Evolutionary conservation across 2,329 filamentous ascomycete species (phyloP).

Genomic region (Zasmidium angulare): DNA sequence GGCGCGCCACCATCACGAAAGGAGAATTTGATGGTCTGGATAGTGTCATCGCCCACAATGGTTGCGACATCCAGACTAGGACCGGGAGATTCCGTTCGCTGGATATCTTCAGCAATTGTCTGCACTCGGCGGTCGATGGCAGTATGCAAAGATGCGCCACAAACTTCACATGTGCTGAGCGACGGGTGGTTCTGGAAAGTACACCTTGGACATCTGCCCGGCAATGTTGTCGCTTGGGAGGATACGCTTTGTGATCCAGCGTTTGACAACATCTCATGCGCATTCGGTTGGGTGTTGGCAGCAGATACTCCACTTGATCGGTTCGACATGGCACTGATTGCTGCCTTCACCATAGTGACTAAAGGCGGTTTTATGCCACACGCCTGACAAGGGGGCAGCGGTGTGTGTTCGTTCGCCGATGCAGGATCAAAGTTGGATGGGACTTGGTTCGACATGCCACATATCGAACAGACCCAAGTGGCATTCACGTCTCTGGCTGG

Average conservation of each 20-base stretch:
- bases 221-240: not conserved
- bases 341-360: constrained; percentile 79
- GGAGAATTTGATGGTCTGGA: constrained; percentile 83
- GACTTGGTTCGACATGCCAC: constrained; percentile 89
- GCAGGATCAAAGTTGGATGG: constrained; percentile 90
- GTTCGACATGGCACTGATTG: constrained; percentile 72
- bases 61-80: constrained; percentile 56
- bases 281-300: not conserved
- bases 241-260: not conserved
- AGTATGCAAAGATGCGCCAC: constrained; percentile 69
- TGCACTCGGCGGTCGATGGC: constrained; percentile 43
- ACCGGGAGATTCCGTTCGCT: constrained; percentile 73
- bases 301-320: constrained; percentile 36
- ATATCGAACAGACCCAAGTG: constrained; percentile 95
- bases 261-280: constrained; percentile 4
- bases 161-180: constrained; percentile 83
- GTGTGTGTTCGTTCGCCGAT: constrained; percentile 74
- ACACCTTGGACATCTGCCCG: constrained; percentile 70
- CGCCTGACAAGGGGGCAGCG: constrained; percentile 80
- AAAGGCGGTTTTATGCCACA: constrained; percentile 92
- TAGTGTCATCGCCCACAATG: constrained; percentile 57
- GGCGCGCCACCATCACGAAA: constrained; percentile 88
- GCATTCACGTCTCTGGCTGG: constrained; percentile 56
- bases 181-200: constrained; percentile 94
- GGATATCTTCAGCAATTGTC: constrained; percentile 17